Base-by-base conservation (phyloP, 352 stramenopile genomes). In the Phytophthora sp. region DNA sequence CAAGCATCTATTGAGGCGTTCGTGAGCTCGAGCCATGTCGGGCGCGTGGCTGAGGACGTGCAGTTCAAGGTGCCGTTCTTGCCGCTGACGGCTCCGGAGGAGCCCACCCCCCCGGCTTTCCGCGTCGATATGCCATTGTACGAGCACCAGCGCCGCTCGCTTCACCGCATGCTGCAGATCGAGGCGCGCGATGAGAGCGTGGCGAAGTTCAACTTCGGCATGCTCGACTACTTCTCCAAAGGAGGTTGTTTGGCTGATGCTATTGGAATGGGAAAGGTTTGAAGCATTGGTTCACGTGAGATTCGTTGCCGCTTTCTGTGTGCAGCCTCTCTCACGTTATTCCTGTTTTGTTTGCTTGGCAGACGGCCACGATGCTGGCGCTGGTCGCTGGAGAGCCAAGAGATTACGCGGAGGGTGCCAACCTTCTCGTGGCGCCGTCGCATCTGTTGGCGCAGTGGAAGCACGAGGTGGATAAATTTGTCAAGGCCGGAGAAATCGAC, bases 191-290 rank as follows among this genome's bases (percentile, higher is more conserved):
- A 95, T 57, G 85, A 89, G 24, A 31, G 50, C 0, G 79, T 93
- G 20, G 69, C 74, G 24, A 76, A 73, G 18, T 91, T 93, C 58
- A 92, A 92, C 66, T 92, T 92, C 45, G 84, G 84, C 24, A 80
- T 84, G 69, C 59, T 86, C 18, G 86, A 90, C 60, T 90, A 92
- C 56, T 86, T 76, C 55, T 88, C 77, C 54, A 88, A 78, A 41
- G 84, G 84, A 62, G 87, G 87, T 4, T 90, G 79, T 16, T 61
- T 95, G 6, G 83, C 84, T 1, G 87, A 95, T 45, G 84, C 82
- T 21, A 91, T 95, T 50, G 87, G 87, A 26, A 95, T 90, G 76
- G 87, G 87, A 36, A 95, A 95, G n/a, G n/a, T n/a, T n/a, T n/a
- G n/a, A n/a, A n/a, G n/a, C n/a, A n/a, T n/a, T n/a, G n/a, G n/a